Percentiles rank a stretch among this genome's conserved stretches.
Conservation (phyloP, 768 basidiomycete species). For the Pisolithus orientalis region DNA sequence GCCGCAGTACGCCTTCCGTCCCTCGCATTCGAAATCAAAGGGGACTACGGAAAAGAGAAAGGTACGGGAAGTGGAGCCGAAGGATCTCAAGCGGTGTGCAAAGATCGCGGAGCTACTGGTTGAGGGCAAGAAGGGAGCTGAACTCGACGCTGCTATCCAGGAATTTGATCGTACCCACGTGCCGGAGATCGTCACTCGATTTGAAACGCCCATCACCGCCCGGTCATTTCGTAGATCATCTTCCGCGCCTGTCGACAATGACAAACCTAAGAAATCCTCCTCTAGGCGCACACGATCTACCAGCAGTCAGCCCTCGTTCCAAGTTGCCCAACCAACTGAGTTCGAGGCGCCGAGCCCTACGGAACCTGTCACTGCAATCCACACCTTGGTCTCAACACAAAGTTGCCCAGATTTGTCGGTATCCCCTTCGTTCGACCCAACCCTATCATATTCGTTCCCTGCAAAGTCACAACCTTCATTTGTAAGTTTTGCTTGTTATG, state of each 20-base stretch:
- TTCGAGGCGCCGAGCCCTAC: not conserved
- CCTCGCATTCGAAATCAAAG: conserved; percentile 39
- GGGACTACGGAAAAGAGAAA: conserved; percentile 27
- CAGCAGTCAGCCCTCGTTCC: conserved; percentile 17
- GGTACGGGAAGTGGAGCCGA: conserved; percentile 35
- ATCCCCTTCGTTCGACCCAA: conserved; percentile 29
- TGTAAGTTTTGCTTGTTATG: conserved; percentile 31
- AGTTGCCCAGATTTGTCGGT: conserved; percentile 28
- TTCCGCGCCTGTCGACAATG: conserved; percentile 47
- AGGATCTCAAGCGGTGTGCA: conserved; percentile 53
- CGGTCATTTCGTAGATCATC: conserved; percentile 63
- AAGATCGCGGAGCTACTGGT: conserved; percentile 65
- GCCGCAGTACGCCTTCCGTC: conserved; percentile 72
- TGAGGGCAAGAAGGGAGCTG: conserved; percentile 59
- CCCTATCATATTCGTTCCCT: conserved; percentile 21
- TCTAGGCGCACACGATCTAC: conserved; percentile 15
- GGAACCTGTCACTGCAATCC: conserved; percentile 1
- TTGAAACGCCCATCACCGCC: conserved; percentile 71
- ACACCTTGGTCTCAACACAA: conserved; percentile 9
- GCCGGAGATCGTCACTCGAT: conserved; percentile 61
- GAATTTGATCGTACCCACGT: conserved; percentile 50
- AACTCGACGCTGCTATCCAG: conserved; percentile 55
- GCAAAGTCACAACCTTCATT: conserved; percentile 41
- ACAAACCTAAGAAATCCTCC: conserved; percentile 25
- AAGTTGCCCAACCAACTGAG: not conserved